Evolutionary conservation across 768 basidiomycete species (phyloP), one percentile per base, ranked within the genome.

Genomic region (Strobilomyces dryophilus): DNA sequence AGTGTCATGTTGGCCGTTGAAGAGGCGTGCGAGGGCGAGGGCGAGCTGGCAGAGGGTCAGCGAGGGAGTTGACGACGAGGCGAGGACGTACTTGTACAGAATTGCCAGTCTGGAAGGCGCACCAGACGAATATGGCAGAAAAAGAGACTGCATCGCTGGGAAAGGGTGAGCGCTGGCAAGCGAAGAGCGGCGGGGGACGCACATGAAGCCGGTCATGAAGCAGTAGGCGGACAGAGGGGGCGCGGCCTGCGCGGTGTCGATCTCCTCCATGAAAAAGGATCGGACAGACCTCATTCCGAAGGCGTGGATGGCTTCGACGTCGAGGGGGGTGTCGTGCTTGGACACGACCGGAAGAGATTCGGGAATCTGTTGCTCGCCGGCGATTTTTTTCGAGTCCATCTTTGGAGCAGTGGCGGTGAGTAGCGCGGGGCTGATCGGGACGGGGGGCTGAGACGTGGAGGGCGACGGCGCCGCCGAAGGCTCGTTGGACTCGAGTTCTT

Each of bases 91-190:
- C 84, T 74, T 87, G 84, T 10, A 81, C 76, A 58, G 82, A 81
- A 64, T 89, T 89, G 47, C 87, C 89, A 0, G 89, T 91, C 68
- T 92, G 89, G 69, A 91, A 92, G 14, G 85, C 89, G 67, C 85
- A 87, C 88, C 90, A 92, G 12, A 92, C 81, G 66, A 83, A 92
- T 44, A 89, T 74, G 2, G 90, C 85, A 41, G 87, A 82, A 73
- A 92, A 92, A 4, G 81, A 83, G 27, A 91, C 74, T 2, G 80
- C 79, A 61, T 88, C 85, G 14, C 87, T 90, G 12, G 24, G 2
- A 15, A 4, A 4, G 10, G 14, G 39, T 54, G 14, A 54, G 12
- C 5, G 27, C 27, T 4, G 27, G 27, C 5, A 8, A 27, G 27
- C 27, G 27, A 27, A 27, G 27, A 27, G 27, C 27, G 27, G 27